Conservation (phyloP, 2,329 filamentous ascomycete genomes). For the Cryphonectria parasitica region DNA sequence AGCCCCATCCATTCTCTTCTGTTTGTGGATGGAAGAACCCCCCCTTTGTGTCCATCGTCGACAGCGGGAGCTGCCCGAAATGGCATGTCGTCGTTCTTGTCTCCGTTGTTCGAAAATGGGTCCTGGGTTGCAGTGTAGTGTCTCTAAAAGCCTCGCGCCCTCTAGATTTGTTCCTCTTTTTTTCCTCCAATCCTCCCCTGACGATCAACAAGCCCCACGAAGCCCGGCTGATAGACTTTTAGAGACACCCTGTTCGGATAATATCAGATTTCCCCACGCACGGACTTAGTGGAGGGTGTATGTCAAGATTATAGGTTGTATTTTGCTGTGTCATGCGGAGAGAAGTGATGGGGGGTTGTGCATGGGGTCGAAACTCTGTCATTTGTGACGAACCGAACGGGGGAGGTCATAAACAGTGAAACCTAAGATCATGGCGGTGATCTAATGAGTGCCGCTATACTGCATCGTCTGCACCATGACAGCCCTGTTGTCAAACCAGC, state of each 20-base stretch:
- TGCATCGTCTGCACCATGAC: background rate
- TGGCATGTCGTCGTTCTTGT: background rate
- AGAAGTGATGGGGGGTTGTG: background rate
- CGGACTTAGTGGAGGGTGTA: background rate
- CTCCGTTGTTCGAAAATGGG: background rate
- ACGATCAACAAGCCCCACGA: too few species aligned
- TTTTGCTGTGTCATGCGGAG: background rate
- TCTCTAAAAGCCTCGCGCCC: background rate
- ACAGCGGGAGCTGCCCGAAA: background rate
- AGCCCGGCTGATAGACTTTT: background rate
- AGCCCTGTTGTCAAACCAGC: background rate
- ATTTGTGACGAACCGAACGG: background rate
- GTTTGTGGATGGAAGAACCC: background rate
- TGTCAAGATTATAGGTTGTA: background rate
- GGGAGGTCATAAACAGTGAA: background rate
- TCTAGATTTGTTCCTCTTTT: background rate
- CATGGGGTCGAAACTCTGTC: background rate
- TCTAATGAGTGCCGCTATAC: background rate
- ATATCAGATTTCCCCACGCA: background rate
- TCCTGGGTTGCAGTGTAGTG: background rate
- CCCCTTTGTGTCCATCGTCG: background rate
- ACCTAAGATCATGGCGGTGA: background rate
- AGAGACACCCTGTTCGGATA: background rate
- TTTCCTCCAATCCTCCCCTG: conserved; percentile 12
- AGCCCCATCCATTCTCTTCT: background rate